Evolutionary conservation across 768 basidiomycete genomes (phyloP).

Genomic region (Trametes maxima): DNA sequence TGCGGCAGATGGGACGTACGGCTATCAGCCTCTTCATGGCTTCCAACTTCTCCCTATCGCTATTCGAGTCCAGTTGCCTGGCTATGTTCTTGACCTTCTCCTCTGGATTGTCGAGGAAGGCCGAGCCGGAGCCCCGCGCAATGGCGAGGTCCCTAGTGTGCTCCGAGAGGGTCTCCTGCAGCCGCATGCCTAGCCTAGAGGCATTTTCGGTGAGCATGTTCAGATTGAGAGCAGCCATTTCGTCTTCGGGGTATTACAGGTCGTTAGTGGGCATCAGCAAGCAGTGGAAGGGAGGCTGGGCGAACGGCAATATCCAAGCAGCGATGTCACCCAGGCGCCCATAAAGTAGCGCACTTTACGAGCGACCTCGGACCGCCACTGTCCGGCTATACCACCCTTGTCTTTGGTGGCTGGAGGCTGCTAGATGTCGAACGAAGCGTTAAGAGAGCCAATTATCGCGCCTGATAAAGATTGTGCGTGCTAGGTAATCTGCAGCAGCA

Average conservation of each 20-base stretch:
- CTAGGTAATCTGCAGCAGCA: conserved; percentile 21
- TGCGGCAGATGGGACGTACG: conserved; percentile 49
- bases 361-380: background rate
- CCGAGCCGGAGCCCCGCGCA: conserved; percentile 53
- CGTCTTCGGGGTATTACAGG: background rate
- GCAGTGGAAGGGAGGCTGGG: background rate
- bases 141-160: conserved; percentile 74
- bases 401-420: background rate
- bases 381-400: background rate
- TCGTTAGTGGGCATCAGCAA: background rate
- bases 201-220: conserved; percentile 76
- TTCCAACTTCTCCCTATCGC: conserved; percentile 89
- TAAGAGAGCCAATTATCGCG: conserved; percentile 15
- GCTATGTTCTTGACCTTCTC: conserved; percentile 84
- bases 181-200: conserved; percentile 75
- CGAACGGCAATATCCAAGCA: background rate
- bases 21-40: conserved; percentile 95
- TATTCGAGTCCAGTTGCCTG: conserved; percentile 84
- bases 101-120: conserved; percentile 70
- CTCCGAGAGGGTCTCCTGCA: conserved; percentile 83
- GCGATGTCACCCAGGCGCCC: conserved; percentile 4
- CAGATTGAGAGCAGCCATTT: conserved; percentile 26
- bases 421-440: background rate
- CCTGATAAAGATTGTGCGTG: conserved; percentile 14
- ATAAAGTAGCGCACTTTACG: conserved; percentile 6